Base-by-base conservation (phyloP, 2,329 filamentous ascomycete species). In the Colletotrichum acutatum region DNA sequence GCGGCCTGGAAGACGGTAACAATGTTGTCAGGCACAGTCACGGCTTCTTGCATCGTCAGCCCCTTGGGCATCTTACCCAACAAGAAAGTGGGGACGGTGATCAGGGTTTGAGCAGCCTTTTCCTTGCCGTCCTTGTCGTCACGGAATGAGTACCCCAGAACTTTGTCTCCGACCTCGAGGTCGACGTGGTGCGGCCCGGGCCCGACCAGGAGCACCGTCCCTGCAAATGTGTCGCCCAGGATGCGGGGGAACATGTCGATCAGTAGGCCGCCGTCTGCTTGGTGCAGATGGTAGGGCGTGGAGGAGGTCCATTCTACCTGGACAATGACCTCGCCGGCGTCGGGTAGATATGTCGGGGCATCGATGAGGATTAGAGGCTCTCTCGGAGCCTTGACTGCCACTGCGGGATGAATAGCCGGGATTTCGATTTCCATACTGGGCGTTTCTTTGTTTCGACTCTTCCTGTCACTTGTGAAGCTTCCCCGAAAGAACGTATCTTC, bases 241-340 rank as follows among this genome's bases (percentile, higher is more conserved):
- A 88, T 80, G 74, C 85, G 82, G 0, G 89, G 89, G 28, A 85
- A 82, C 11, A 79, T 80, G 32, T 82, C 76, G 12, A 90, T 83
- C 14, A 91, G 78, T 0, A 92, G 81, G 0, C 88, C 89, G 46
- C 90, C 89, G 76, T 91, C 89, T 57, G 89, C 88, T 71, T 89
- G 86, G 79, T 92, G 90, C 6, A 92, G 81, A 75, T 92, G 89
- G 0, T 92, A 82, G 0, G 90, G 90, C 1, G 88, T 90, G 1
- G 90, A 90, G 2, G 89, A 86, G 2, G 89, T 90, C 88, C 88
- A 92, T 70, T 86, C 81, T 11, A 90, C 86, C 30, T 83, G 85
- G 53, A 92, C 80, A 19, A 86, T 83, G 42, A 90, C 85, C 78
- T 92, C 86, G 46, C 86, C 83, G 1, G 78, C 77, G 1, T 75